phyloP scores from a whole-genome alignment of 2,329 filamentous ascomycete genomes.

The Trichothecium roseum region DNA sequence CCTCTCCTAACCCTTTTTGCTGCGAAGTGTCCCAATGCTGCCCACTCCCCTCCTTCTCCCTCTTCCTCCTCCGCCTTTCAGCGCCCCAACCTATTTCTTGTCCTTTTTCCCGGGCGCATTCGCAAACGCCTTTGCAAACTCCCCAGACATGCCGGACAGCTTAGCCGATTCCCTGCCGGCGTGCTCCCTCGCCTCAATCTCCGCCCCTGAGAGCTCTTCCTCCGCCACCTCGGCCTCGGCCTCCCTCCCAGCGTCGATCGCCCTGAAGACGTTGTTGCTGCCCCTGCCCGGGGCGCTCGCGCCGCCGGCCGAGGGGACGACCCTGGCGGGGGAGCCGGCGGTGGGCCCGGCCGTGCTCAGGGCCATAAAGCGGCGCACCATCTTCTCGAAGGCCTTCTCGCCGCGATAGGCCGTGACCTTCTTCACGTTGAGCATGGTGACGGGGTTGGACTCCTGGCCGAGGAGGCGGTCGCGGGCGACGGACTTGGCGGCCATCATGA shows the following conservation, averaged over 20 bases:
- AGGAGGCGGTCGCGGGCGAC: slow-evolving; percentile 54
- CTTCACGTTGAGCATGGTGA: slow-evolving; percentile 67
- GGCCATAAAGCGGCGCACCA: slow-evolving; percentile 37
- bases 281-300: too few relatives aligned
- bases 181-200: slow-evolving; percentile 1
- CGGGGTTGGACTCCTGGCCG: slow-evolving; percentile 50
- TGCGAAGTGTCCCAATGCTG: too few relatives aligned
- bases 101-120: too few relatives aligned
- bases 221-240: slow-evolving; percentile 5
- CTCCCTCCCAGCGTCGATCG: slow-evolving; percentile 2
- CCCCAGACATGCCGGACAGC: slow-evolving; percentile 7
- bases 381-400: slow-evolving; percentile 54
- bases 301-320: too few relatives aligned
- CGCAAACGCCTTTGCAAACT: too few relatives aligned
- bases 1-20: too few relatives aligned
- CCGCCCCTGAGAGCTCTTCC: slow-evolving; percentile 13
- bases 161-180: slow-evolving; percentile 18
- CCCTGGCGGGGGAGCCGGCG: not conserved
- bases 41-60: too few relatives aligned
- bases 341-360: slow-evolving; percentile 10
- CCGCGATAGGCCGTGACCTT: slow-evolving; percentile 80
- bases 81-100: too few relatives aligned
- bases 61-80: too few relatives aligned
- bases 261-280: slow-evolving; percentile 1
- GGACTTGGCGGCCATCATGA: slow-evolving; percentile 83